phyloP scores from a whole-genome alignment of 2,329 filamentous ascomycete species.

The Ustilaginoidea virens region DNA sequence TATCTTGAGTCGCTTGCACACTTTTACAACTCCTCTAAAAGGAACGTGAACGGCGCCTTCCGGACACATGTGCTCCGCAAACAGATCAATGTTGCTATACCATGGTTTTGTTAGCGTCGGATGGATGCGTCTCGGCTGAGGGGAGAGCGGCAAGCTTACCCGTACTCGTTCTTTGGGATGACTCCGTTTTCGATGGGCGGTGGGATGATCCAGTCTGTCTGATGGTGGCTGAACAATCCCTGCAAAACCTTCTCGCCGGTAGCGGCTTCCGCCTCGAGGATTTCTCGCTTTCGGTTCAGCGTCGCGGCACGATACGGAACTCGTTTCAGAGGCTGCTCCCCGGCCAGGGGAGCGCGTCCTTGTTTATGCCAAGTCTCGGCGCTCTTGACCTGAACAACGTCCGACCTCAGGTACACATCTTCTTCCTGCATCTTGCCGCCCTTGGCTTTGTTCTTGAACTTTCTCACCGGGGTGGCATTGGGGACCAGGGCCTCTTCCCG shows the following conservation, averaged over 20 bases:
- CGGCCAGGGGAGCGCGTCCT: constrained; percentile 58
- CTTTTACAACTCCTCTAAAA: constrained; percentile 56
- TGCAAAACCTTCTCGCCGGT: constrained; percentile 76
- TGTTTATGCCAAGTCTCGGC: constrained; percentile 98
- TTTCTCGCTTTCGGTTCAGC: constrained; percentile 69
- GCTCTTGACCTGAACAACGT: constrained; percentile 75
- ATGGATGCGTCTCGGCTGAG: too few species aligned
- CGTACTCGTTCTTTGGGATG: constrained; percentile 89
- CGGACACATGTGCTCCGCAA: constrained; percentile 86
- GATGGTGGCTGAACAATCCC: constrained; percentile 65
- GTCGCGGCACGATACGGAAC: constrained; percentile 89
- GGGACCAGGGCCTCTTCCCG: constrained; percentile 78
- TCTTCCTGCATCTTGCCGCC: constrained; percentile 59
- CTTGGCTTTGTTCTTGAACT: constrained; percentile 62
- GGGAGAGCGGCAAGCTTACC: too few species aligned
- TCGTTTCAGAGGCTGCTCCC: constrained; percentile 63
- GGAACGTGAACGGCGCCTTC: constrained; percentile 70
- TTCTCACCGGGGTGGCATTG: constrained; percentile 51
- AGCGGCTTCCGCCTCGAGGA: constrained; percentile 67
- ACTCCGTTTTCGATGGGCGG: constrained; percentile 68
- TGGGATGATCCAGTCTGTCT: constrained; percentile 94
- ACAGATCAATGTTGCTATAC: constrained; percentile 89
- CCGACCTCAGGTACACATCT: constrained; percentile 63
- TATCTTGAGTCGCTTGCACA: constrained; percentile 72
- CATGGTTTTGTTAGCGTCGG: too few species aligned